Base-by-base conservation (phyloP, 148 eudicot species). In the Spergularia bocconei region DNA sequence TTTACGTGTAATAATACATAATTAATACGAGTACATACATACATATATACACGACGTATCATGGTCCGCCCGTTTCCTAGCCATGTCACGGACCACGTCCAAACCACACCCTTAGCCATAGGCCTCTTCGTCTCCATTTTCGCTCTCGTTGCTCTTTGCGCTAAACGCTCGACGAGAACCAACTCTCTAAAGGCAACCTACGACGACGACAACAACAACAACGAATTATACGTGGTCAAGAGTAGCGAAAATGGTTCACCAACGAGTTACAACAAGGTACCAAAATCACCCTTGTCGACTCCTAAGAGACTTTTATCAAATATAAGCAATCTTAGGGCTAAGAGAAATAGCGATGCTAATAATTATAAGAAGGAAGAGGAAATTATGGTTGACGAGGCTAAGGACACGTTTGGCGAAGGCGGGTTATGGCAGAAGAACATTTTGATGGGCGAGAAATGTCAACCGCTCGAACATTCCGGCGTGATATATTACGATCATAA, bases 361-460 rank as follows among this genome's bases (percentile, higher is more conserved):
- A 38, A 68, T 15, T 33, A 9, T 0, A 21, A 20, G 52, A 73
- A 58, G 36, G 71, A 47, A 23, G 56, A 58, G 19, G 41, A 68
- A 23, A 17, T 39, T 1, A 57, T n/a, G 54, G 68, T 53, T 47
- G 80, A 76, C 11, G 79, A 67, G 13, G 74, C 55, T 19, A 79
- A 76, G 51, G 82, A 77, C 50, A 84, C 80, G 14, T 79, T 76
- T 7, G 93, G 85, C 58, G 90, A 88, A 73, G 89, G 80, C 17
- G 94, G 91, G 1, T 48, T 92, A 75, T 92, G 97, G 97, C 94
- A 90, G 63, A 92, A 90, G 79, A 79, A 82, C 8, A 92, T 92
- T 1, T 66, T 90, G 79, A 90, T 92, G 94, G 97, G 97, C 0
- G 94, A 90, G 44, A 92, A 87, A 77, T 92, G 97, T 67, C 94